These are phyloP conservation scores for Trichomonas vaginalis DNA, from an alignment of 208 protist species.

Conservation along the genomic window DNA sequence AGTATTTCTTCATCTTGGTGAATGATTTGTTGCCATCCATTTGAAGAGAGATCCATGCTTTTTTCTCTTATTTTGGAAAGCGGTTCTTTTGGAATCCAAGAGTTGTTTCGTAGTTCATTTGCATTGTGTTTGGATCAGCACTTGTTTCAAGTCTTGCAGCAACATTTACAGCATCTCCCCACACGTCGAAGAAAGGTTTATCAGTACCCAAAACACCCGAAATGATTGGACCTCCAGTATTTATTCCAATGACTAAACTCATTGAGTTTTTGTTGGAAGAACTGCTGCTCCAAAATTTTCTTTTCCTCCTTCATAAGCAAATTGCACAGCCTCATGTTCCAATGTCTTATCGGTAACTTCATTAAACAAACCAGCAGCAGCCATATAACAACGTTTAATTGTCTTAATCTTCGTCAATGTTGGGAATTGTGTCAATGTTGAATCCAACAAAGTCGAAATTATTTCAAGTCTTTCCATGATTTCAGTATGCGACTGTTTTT, in stretches of 20 bases:
- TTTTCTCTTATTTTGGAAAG: no score
- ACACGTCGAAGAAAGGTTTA: not conserved
- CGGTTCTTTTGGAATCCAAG: not conserved
- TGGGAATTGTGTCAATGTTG: not conserved
- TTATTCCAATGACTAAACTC: not conserved
- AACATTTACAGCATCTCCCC: not conserved
- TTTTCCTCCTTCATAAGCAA: not conserved
- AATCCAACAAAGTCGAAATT: not conserved
- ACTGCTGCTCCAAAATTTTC: not conserved
- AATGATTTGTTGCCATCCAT: no score
- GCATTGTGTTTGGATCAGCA: not conserved
- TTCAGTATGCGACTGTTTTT: not conserved
- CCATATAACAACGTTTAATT: not conserved
- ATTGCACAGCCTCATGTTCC: not conserved
- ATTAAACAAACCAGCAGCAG: not conserved
- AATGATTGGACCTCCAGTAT: not conserved
- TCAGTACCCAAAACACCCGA: not conserved
- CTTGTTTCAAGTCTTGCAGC: not conserved
- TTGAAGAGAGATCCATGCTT: no score
- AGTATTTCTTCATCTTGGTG: no score
- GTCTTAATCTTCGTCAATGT: not conserved
- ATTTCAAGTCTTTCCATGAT: not conserved
- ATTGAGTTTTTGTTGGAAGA: not conserved
- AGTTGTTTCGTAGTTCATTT: not conserved
- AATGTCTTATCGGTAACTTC: not conserved